Base-by-base conservation (phyloP, 2,329 filamentous ascomycete species). In the Akanthomyces muscarius region DNA sequence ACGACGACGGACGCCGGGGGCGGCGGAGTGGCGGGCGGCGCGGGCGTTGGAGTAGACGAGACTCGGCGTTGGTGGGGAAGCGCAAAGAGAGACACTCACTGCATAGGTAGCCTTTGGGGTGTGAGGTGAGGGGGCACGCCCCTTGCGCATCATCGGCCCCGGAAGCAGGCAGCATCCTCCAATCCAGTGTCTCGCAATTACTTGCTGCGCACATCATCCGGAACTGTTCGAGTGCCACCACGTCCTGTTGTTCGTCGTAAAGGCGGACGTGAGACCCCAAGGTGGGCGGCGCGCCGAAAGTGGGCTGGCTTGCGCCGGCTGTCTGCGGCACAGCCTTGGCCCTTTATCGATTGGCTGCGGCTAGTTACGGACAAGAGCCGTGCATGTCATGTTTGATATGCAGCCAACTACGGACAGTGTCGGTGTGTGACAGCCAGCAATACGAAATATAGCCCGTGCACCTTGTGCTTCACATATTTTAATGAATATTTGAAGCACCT, bases 291-390 rank as follows among this genome's bases (percentile, higher is more conserved):
- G 38, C 38, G 38, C 38, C 38, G 38, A 41, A 41, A 21, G 18
- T n/a, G 42, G 53, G 38, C 48, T 47, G 64, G 55, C 55, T 63
- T 64, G 63, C 69, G 65, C 66, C 69, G 71, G 71, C 66, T 72
- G 68, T 64, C 63, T 51, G 65, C 71, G 71, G 71, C 70, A 70
- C 63, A 69, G 65, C 38, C 13, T 52, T 36, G 33, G 28, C n/a
- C 1, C 13, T 63, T 69, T 66, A 66, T 70, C 65, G 64, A 68
- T 68, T 60, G 59, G 14, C 11, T 8, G 41, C 50, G 50, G 59
- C 50, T 54, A 61, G 50, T 41, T 47, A 30, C 59, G 59, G 59
- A 36, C 18, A 61, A 47, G 59, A 45, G 16, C 23, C 4, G 28
- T 55, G 52, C 23, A 42, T 36, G 1, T 30, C 6, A 4, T 30